Evolutionary conservation across 2,329 filamentous ascomycete species (phyloP), one percentile per base, ranked within the genome.

Genomic region (Periconia macrospinosa): DNA sequence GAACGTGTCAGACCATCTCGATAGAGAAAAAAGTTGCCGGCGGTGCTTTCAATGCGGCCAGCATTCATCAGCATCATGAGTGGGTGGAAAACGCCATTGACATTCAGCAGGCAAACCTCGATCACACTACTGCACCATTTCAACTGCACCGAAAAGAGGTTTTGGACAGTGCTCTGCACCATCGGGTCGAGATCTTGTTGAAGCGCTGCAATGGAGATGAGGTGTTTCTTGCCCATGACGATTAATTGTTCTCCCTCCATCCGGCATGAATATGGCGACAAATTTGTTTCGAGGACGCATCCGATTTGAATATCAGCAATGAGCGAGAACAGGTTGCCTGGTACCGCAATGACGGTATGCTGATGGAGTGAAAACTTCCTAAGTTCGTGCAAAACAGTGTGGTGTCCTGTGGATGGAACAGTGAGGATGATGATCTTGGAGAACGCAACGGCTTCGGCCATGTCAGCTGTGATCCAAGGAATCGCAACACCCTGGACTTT

Each of bases 81-180:
- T 3, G 63, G 62, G 52, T 67, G 65, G 27, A 67, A 65, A 8
- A 65, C 62, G 14, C 63, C 63, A 52, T 67, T 67, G 54, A 67
- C 54, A 49, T 67, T 67, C 41, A 50, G 49, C 30, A 67, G 44
- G 44, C 55, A 60, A n/a, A 64, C 65, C 50, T 67, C 63, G 19
- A 67, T 45, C 37, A 64, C 53, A 47, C 55, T 67, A 50, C 52
- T 57, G 49, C 65, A 67, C 65, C 65, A 67, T 30, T 54, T 43
- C 3, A 67, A 54, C 37, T 59, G 43, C 43, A 62, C 45, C 1
- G 63, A 61, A 59, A 67, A 49, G 37, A 66, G 62, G 30, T 55
- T 65, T 42, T 67, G 63, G 37, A 65, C 51, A 1, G 54, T 41
- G 13, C 40, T 30, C 30, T 40, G 40, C 13, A 47, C 15, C 6